Evolutionary conservation across 768 basidiomycete species (phyloP).

Genomic region (Boletus huronensis): DNA sequence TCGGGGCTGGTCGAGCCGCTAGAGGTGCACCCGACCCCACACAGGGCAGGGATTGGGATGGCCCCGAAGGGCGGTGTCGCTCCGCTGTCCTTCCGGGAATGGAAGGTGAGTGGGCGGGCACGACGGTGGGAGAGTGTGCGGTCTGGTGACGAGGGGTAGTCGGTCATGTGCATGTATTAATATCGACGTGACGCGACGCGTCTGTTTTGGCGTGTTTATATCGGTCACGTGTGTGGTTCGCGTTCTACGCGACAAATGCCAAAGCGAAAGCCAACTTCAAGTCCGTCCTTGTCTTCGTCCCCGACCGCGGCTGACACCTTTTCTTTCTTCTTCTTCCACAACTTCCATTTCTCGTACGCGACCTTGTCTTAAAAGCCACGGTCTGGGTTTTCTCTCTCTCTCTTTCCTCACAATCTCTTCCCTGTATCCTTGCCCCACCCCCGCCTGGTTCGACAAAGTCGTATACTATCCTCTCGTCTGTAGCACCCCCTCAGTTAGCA

Average conservation of each 20-base stretch:
- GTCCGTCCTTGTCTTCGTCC: constrained; percentile 23
- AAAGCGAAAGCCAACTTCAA: constrained; percentile 16
- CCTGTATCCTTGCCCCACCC: constrained; percentile 14
- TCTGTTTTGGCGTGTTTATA: constrained; percentile 35
- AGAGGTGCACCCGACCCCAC: constrained; percentile 39
- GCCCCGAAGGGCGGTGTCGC: constrained; percentile 11
- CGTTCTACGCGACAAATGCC: constrained; percentile 33
- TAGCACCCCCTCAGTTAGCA: constrained; percentile 34
- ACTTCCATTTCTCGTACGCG: constrained; percentile 23
- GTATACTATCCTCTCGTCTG: constrained; percentile 9
- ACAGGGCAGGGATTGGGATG: constrained; percentile 58
- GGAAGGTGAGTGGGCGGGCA: constrained; percentile 33
- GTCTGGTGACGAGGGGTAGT: neutral
- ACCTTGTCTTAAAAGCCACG: constrained; percentile 23
- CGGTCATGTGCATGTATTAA: neutral
- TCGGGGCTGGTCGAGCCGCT: constrained; percentile 55
- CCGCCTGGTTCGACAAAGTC: constrained; percentile 11
- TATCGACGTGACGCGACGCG: constrained; percentile 30
- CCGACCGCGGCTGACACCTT: constrained; percentile 36
- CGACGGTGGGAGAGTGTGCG: constrained; percentile 36
- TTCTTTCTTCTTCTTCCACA: constrained; percentile 20
- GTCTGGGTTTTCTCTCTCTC: constrained; percentile 32
- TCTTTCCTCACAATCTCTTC: constrained; percentile 33
- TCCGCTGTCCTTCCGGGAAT: constrained; percentile 22
- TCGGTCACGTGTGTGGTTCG: constrained; percentile 39